Base-by-base conservation (phyloP, 805 yeast genomes). In the Barnettozyma sp. region DNA sequence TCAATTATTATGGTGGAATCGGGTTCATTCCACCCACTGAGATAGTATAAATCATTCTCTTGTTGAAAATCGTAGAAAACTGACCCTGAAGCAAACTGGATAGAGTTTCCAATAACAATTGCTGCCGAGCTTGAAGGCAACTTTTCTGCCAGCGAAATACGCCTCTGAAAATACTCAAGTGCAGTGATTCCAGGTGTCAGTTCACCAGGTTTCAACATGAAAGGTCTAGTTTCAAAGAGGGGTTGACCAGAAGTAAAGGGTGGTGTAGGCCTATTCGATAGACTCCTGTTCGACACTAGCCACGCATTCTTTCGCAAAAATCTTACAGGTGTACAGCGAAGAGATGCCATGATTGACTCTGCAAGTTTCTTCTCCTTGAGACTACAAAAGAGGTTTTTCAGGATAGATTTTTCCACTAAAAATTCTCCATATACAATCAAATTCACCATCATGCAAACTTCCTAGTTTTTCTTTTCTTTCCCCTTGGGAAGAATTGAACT, bases 1-100 rank as follows among this genome's bases (percentile, higher is more conserved):
- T 82, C 94, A 30, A 85, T 58, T 8, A 80, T 56, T 43, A 75
- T 72, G 42, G 79, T 71, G 0, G 94, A 75, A 45, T 83, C 80
- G 4, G 97, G 95, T 53, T 88, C 97, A 42, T 83, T 71, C 85
- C 94, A 87, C 4, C 97, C 97, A 2, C 94, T 81, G 41, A 90
- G 59, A 56, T 90, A 90, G 59, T 63, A 88, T 15, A 92, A 65
- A 18, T 92, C 87, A 36, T 83, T 90, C 54, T 88, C 82, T 60
- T 92, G 99, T 53, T 90, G 94, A 54, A 92, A 92, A 25, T 82
- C 82, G 54, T 88, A 78, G 50, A 92, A 92, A 1, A 90, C 97
- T 8, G 90, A 75, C 1, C 95, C 95, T 1, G 96, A 78, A 8
- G 95, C 84, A 58, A 66, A 86, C 54, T 84, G 83, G 8, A 81